phyloP scores from a whole-genome alignment of 257 asterid species.

The Fraxinus cuspidata region DNA sequence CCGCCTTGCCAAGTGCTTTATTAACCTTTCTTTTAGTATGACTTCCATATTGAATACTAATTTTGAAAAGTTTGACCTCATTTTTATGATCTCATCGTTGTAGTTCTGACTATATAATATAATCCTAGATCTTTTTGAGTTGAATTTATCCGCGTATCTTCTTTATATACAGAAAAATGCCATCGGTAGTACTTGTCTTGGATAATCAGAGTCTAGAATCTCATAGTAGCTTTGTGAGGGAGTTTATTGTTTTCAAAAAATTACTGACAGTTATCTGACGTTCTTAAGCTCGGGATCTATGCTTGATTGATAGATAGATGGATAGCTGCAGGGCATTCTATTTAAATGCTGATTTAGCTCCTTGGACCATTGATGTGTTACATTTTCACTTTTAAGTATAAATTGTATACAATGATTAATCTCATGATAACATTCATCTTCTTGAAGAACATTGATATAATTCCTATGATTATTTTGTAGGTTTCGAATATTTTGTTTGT shows the following conservation, averaged over 20 bases:
- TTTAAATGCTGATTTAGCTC: neutral
- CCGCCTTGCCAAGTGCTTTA: neutral
- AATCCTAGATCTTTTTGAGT: neutral
- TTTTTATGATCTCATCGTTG: neutral
- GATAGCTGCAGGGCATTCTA: neutral
- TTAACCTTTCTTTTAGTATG: neutral
- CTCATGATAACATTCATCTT: neutral
- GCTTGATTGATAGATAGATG: neutral
- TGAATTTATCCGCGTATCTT: neutral
- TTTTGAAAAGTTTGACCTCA: neutral
- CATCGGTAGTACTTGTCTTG: neutral
- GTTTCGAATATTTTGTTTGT: slow-evolving; percentile 86
- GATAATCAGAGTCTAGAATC: neutral
- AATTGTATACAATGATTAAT: neutral
- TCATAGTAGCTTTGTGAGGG: neutral
- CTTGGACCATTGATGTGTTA: neutral
- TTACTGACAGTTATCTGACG: neutral
- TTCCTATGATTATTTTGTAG: slow-evolving; percentile 50
- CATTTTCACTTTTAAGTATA: neutral
- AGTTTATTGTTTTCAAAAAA: neutral
- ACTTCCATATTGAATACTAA: neutral
- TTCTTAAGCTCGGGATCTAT: neutral
- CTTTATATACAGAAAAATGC: neutral
- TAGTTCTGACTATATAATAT: neutral
- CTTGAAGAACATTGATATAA: slow-evolving; percentile 16